Evolutionary conservation across 306 rosid species (phyloP), one percentile per base, ranked within the genome.

Genomic region (Vigna trinervia): DNA sequence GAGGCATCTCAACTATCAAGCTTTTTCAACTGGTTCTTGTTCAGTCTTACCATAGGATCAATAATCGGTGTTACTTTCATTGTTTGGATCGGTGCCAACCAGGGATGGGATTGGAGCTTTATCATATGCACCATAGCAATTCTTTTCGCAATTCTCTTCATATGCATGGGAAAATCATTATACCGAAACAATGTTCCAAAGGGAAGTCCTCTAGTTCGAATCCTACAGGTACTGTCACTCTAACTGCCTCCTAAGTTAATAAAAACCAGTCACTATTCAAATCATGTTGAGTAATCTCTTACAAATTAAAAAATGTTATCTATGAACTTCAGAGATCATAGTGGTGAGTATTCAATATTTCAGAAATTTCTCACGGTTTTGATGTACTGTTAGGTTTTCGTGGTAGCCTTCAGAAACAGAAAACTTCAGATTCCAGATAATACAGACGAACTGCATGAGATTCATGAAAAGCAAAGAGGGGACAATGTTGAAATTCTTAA

Each of bases 11-110:
- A 86, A 58, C 3, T 91, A 1, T 93, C 98, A 7, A 93, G 98
- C 81, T 93, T 88, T 73, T 93, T 93, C 85, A 91, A 91, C 77
- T 93, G 96, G 96, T 86, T 93, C 83, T 62, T 93, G 82, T 75
- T 93, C 56, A 93, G 97, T 75, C 87, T 91, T 46, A 90, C 90
- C 34, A 53, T 65, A 19, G 98, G 98, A 69, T 81, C 91, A 26
- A 86, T 88, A 3, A 5, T 88, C 56, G 93, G 97, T 11, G 91
- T 93, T 23, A 93, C 96, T 14, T 30, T 90, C 30, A 70, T 93
- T 47, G 80, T 74, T 14, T 93, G 97, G 98, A 82, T 85, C 6
- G 79, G 88, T 66, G n/a, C 86, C 65, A 91, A 87, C 68, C 76
- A 59, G 38, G 91, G 97, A 41, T 93, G 98, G 98, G 86, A 84